phyloP scores from a whole-genome alignment of 805 yeast genomes.

The Pichia paraexigua region DNA sequence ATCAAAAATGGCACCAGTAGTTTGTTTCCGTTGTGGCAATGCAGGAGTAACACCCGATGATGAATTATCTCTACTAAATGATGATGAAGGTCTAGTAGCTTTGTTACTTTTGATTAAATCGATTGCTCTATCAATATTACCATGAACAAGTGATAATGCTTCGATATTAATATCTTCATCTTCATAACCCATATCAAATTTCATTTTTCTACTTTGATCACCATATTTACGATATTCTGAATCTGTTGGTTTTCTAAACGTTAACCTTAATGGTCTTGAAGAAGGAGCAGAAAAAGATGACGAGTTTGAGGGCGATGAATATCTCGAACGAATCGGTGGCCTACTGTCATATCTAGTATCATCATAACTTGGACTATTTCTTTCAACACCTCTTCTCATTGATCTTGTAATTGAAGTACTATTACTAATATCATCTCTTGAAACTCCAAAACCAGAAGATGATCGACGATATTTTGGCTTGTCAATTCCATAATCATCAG shows the following conservation, averaged over 20 bases:
- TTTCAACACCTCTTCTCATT: conserved; percentile 11
- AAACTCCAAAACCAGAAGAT: neutral
- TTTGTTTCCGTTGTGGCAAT: conserved; percentile 34
- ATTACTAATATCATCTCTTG: neutral
- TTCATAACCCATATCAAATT: conserved; percentile 46
- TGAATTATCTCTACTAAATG: neutral
- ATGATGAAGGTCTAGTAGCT: neutral
- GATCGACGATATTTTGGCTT: neutral
- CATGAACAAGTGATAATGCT: conserved; percentile 51
- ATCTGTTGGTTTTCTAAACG: conserved; percentile 44
- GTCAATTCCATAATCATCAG: conserved; percentile 13
- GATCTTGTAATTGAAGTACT: conserved; percentile 9
- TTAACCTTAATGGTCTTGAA: conserved; percentile 26
- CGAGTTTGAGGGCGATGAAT: conserved; percentile 2
- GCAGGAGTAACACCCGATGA: conserved; percentile 41
- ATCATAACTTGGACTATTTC: conserved; percentile 1
- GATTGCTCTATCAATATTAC: conserved; percentile 52
- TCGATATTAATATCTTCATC: conserved; percentile 54
- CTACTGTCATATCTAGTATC: neutral
- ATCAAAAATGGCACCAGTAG: conserved; percentile 24
- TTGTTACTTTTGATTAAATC: conserved; percentile 43
- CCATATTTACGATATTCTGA: conserved; percentile 46
- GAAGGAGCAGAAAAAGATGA: conserved; percentile 8
- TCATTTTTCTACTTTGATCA: conserved; percentile 38
- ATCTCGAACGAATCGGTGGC: neutral